Evolutionary conservation across 192 early-diverging fungal genomes (phyloP), one percentile per base, ranked within the genome.

Genomic region (Coemansia sp.): DNA sequence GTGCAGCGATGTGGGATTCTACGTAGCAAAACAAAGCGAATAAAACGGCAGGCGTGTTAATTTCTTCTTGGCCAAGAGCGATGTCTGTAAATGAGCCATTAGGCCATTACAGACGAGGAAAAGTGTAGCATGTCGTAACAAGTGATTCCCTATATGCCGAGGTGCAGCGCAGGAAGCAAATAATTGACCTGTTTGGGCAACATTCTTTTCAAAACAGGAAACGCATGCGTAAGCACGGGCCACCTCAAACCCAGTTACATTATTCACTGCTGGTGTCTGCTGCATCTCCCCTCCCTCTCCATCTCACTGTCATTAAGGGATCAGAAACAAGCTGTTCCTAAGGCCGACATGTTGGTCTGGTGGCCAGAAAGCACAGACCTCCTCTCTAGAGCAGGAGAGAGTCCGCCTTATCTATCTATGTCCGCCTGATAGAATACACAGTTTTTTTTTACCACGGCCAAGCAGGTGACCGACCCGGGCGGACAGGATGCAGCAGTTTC

Each of bases 161-260:
- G 38, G 13, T n/a, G 15, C 14, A n/a, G 41, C 15, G 15, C 15
- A 17, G 2, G 41, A 0, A 17, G 41, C 6, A 17, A 11, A 19
- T 14, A 17, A 17, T 6, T 44, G n/a, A n/a, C n/a, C n/a, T n/a
- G n/a, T 44, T 44, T 44, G 15, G 41, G 6, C 6, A n/a, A n/a
- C n/a, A n/a, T n/a, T 44, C 10, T 44, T 44, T 47, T 11, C 19
- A 47, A 47, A 47, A 23, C 6, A 47, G 23, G 20, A 9, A 22
- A 48, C 25, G 20, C 42, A 44, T 20, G 42, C 20, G 15, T 17
- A 20, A 6, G 45, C 45, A 48, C 45, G 7, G 45, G 45, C 45
- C 45, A 50, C 28, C 64, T 33, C 56, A 66, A 20, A 42, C 30
- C 6, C n/a, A 30, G 58, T 30, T 60, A 42, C 58, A 15, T 48